Evolutionary conservation across 805 yeast genomes (phyloP), one percentile per base, ranked within the genome.

Genomic region (Monosporozyma servazzii): DNA sequence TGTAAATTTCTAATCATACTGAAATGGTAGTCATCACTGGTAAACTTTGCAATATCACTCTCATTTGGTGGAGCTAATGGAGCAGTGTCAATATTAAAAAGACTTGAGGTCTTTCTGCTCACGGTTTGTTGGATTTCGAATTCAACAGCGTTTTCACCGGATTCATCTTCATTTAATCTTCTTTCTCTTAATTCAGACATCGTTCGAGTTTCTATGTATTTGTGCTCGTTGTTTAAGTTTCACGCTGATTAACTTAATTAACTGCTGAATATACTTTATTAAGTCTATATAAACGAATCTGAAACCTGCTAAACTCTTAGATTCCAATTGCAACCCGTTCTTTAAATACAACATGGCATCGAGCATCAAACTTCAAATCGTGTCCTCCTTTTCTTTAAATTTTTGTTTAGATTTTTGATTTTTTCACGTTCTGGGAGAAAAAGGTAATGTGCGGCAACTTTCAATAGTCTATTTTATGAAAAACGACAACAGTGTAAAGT

Each of bases 1-100:
- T 93, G 98, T 57, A 93, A 77, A 61, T 86, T 84, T 64, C 96
- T 75, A 51, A 93, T 72, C 79, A 93, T 80, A 51, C 90, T 83
- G 57, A 91, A 84, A 66, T 91, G 97, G 63, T 95, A 77, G 47
- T 77, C 77, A 68, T 91, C 98, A 39, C 82, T 78, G 50, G 89
- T 82, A 65, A 90, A 89, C 45, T 84, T 87, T 54, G 78, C 75
- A 61, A 88, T 83, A 66, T 91, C 95, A 17, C 75, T 75, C 52
- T 81, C 81, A 61, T 85, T 87, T 9, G 93, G 91, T 45, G 86
- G 83, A 10, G 88, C 90, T 57, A 85, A 71, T 29, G 83, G 84
- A 5, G 68, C 60, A 6, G 72, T 66, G 37, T 80, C 84, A 54
- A 75, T 55, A 48, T 77, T 62, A 55, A 81, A 71, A 62, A 81